phyloP scores from a whole-genome alignment of 2,329 filamentous ascomycete species.

The Aureobasidium sp. region DNA sequence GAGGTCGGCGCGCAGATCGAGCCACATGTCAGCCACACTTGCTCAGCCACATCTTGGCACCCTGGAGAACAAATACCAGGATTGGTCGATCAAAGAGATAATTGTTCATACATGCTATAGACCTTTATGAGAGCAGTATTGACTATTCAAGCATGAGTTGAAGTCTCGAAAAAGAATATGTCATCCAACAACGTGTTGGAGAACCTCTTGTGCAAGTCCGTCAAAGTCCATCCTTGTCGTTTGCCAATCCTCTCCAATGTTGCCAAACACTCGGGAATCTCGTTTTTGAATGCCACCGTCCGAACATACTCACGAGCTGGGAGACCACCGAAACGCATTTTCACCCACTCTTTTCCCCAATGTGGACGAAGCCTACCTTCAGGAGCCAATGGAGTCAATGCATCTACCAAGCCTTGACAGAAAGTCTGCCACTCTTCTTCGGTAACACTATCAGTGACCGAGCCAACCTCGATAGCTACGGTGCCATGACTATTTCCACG shows the following conservation, averaged over 20 bases:
- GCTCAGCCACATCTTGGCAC: constrained; percentile 6
- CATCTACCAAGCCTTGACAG: constrained; percentile 35
- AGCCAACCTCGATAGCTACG: constrained; percentile 35
- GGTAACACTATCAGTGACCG: constrained; percentile 31
- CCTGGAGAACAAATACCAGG: neutral
- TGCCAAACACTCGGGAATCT: constrained; percentile 33
- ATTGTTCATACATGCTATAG: neutral
- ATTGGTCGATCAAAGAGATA: neutral
- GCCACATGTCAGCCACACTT: constrained; percentile 1
- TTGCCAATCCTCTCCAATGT: constrained; percentile 32
- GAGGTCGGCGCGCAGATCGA: constrained; percentile 5
- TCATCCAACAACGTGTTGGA: constrained; percentile 38
- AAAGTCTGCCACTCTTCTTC: constrained; percentile 34
- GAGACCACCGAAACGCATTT: neutral
- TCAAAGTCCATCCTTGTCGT: constrained; percentile 35
- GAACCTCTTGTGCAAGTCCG: constrained; percentile 34
- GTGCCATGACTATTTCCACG: constrained; percentile 37
- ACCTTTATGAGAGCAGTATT: neutral
- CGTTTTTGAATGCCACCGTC: constrained; percentile 34
- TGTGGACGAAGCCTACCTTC: constrained; percentile 32
- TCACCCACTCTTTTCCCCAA: constrained; percentile 38
- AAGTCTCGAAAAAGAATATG: constrained; percentile 16
- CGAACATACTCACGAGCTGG: constrained; percentile 30
- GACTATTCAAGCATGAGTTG: neutral
- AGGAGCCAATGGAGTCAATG: constrained; percentile 27